Percentiles rank a stretch among this genome's conserved stretches.
Conservation (phyloP, 352 stramenopile species). For the Phytophthora palmivora region DNA sequence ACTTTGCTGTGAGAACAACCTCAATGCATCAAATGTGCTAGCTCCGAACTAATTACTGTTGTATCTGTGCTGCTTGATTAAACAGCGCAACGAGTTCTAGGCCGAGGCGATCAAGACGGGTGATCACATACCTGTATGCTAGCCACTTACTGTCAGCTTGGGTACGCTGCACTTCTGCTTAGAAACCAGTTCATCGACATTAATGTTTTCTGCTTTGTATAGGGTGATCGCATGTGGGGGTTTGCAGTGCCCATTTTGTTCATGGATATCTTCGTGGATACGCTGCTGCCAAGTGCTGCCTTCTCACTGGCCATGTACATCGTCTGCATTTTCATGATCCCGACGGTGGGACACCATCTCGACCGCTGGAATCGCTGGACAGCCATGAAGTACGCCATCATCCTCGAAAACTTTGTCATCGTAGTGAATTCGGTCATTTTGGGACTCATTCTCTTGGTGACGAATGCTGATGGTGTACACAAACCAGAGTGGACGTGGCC, state of each 20-base stretch:
- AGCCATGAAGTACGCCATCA: conserved; percentile 73
- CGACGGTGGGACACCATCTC: conserved; percentile 65
- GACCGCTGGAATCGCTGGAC: conserved; percentile 74
- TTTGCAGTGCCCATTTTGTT: conserved; percentile 85
- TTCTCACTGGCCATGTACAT: conserved; percentile 84
- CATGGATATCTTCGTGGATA: conserved; percentile 89
- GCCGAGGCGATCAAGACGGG: conserved; percentile 41
- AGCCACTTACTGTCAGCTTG: conserved; percentile 81
- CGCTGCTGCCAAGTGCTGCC: conserved; percentile 72
- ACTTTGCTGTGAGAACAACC: too few species aligned
- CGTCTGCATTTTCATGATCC: conserved; percentile 75
- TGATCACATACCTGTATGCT: conserved; percentile 76
- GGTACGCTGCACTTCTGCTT: too few species aligned
- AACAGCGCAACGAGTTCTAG: background rate
- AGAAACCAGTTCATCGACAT: too few species aligned
- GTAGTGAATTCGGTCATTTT: conserved; percentile 69
- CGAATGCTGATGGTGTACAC: conserved; percentile 63
- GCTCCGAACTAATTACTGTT: too few species aligned
- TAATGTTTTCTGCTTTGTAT: too few species aligned
- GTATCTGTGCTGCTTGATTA: too few species aligned
- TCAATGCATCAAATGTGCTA: too few species aligned
- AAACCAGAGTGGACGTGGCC: conserved; percentile 62
- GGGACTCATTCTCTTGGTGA: conserved; percentile 66
- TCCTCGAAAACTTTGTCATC: conserved; percentile 84
- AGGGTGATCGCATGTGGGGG: conserved; percentile 84